Conservation (phyloP, 768 basidiomycete genomes). For the Macrolepiota fuliginosa region DNA sequence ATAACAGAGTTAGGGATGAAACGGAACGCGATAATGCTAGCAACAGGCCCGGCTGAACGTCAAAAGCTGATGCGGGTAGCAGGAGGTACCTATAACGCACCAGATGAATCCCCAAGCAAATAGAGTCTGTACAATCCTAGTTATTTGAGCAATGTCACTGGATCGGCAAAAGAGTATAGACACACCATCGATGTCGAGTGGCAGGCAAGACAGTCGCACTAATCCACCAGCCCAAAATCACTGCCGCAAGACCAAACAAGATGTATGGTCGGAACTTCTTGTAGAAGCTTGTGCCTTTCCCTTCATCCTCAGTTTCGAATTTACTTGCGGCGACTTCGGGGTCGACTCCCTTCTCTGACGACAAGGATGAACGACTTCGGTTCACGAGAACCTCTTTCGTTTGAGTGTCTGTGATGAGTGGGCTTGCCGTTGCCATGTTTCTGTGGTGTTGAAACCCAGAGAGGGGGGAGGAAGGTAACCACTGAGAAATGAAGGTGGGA, state of each 20-base stretch:
- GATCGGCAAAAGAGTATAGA: constrained; percentile 12
- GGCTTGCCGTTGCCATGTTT: constrained; percentile 5
- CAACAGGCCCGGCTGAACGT: not conserved
- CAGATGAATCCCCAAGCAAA: constrained; percentile 83
- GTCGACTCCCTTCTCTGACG: constrained; percentile 18
- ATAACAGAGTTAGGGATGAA: constrained; percentile 74
- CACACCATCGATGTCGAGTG: constrained; percentile 76
- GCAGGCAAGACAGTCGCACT: constrained; percentile 63
- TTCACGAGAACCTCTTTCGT: not conserved
- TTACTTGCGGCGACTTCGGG: constrained; percentile 20
- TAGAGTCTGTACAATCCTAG: constrained; percentile 76
- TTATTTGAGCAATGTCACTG: constrained; percentile 1
- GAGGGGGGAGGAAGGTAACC: not conserved
- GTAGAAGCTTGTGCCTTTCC: constrained; percentile 18
- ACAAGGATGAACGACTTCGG: constrained; percentile 1
- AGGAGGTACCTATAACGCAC: constrained; percentile 34
- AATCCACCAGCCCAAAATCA: constrained; percentile 87
- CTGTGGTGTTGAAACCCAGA: not conserved
- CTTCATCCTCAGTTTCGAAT: constrained; percentile 22
- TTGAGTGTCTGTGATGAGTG: not conserved
- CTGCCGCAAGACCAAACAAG: constrained; percentile 47
- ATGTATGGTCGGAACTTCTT: constrained; percentile 38
- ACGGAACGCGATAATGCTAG: constrained; percentile 78
- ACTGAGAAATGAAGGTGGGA: not conserved
- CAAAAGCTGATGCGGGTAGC: not conserved